These are phyloP conservation scores for Huntiella omanensis DNA, from an alignment of 2,329 filamentous ascomycete genomes.

Conservation along the genomic window DNA sequence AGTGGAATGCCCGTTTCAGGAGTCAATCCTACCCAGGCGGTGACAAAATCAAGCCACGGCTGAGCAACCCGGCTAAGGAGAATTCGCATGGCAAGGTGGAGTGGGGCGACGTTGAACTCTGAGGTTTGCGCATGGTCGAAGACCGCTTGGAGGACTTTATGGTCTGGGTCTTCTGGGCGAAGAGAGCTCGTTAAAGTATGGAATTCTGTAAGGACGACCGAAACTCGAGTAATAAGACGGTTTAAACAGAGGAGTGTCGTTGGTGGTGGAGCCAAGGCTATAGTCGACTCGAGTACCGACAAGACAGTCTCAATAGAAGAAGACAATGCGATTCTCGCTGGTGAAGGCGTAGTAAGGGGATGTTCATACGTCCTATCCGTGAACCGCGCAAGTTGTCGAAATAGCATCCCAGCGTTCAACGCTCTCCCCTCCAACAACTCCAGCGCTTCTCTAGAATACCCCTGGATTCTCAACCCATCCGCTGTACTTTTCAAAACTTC, in stretches of 20 bases:
- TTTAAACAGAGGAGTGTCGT: conserved; percentile 35
- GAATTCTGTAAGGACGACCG: conserved; percentile 32
- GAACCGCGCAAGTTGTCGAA: conserved; percentile 27
- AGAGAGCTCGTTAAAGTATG: conserved; percentile 30
- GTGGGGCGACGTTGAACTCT: conserved; percentile 41
- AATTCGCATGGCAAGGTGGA: conserved; percentile 47
- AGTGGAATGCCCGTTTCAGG: conserved; percentile 36
- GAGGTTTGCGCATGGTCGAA: conserved; percentile 43
- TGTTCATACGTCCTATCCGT: conserved; percentile 25
- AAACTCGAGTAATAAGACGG: conserved; percentile 26
- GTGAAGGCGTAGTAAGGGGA: conserved; percentile 23
- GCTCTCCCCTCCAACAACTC: conserved; percentile 28
- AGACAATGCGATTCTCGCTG: conserved; percentile 32
- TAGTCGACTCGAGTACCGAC: conserved; percentile 28
- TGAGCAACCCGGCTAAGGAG: conserved; percentile 42
- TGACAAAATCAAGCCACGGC: conserved; percentile 48
- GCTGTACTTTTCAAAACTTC: conserved; percentile 33
- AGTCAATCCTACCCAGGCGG: conserved; percentile 57
- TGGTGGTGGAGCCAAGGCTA: conserved; percentile 25
- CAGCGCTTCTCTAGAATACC: conserved; percentile 33
- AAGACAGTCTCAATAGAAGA: conserved; percentile 30
- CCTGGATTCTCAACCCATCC: conserved; percentile 31
- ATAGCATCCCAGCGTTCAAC: conserved; percentile 27
- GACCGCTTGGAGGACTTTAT: conserved; percentile 40
- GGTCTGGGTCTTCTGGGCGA: conserved; percentile 30